These are phyloP conservation scores for Fraxinus greggii DNA, from an alignment of 305 asterid species.

Conservation along the genomic window DNA sequence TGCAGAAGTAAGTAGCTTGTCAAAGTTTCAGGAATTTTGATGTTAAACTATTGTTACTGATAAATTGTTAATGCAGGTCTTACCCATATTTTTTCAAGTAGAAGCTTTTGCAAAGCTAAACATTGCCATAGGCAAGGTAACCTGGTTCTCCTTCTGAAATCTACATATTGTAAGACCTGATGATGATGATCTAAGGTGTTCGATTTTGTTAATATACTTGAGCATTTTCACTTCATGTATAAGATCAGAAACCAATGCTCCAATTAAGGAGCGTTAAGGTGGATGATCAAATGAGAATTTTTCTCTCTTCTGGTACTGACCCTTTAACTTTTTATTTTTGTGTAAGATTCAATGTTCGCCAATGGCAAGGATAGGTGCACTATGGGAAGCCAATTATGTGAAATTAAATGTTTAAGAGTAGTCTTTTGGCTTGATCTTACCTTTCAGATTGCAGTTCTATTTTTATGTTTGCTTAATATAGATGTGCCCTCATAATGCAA, in stretches of 20 bases:
- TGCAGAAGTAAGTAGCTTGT: conserved; percentile 63
- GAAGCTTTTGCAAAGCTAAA: conserved; percentile 95
- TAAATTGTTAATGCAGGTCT: conserved; percentile 61
- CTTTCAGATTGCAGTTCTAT: conserved; percentile 4
- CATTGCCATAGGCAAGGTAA: conserved; percentile 89
- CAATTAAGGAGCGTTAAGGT: background rate
- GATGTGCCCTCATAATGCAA: background rate
- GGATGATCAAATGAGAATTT: background rate
- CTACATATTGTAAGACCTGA: conserved; percentile 7
- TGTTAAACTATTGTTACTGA: conserved; percentile 27
- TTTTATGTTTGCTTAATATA: conserved; percentile 16
- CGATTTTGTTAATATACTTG: background rate
- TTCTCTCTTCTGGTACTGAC: background rate
- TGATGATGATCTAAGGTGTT: conserved; percentile 18
- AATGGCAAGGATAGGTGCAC: background rate
- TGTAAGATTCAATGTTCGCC: background rate
- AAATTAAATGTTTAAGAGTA: conserved; percentile 2
- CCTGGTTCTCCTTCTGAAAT: conserved; percentile 21
- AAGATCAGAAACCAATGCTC: conserved; percentile 19
- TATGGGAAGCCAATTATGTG: background rate
- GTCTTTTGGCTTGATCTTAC: conserved; percentile 17
- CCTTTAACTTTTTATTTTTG: background rate
- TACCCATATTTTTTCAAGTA: conserved; percentile 93
- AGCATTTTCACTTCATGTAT: conserved; percentile 15
- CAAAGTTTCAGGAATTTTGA: conserved; percentile 24